Evolutionary conservation across 2,329 filamentous ascomycete species (phyloP), one percentile per base, ranked within the genome.

Genomic region (Paracorniculantispora psalliotae): DNA sequence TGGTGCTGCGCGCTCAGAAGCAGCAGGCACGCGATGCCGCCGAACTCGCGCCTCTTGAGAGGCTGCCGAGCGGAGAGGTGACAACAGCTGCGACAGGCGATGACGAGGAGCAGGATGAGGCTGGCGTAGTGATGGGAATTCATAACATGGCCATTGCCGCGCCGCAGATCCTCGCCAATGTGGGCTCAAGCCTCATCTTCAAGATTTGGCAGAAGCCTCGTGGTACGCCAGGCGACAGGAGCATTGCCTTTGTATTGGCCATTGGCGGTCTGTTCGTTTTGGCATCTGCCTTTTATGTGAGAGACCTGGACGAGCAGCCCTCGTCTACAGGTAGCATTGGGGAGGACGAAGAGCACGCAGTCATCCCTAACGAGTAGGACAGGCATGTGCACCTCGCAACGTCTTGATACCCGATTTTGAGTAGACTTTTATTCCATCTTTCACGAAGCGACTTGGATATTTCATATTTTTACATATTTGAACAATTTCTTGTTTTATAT

Each of bases 121-220:
- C 92, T 4, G 92, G 93, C 44, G 89, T 97, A 43, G 91, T 97
- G 47, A 81, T 97, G 2, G 93, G 93, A 9, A 92, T 97, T 57
- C 93, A 97, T 78, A 97, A 97, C 72, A 93, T 97, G 75, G 88
- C 92, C 17, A 90, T 97, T 65, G 91, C 92, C 1, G 87, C 91
- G 5, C 93, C 93, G 1, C 93, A 97, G 71, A 92, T 97, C 61
- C 81, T 97, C 57, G 92, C 93, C 12, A 97, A 92, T 6, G 76
- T 97, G 28, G 85, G 89, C 25, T 93, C 90, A 61, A 92, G 89
- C 68, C 78, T 89, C 61, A 89, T 97, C 62, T 97, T 97, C 77
- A 87, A 85, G 68, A 77, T 88, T 43, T 82, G 93, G 67, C 92
- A 97, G 75, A 96, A 96, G 73, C 91, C 91, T 0, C 82, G 93